These are phyloP conservation scores for Colletotrichum destructivum DNA, from an alignment of 2,329 filamentous ascomycete species.

Conservation along the genomic window DNA sequence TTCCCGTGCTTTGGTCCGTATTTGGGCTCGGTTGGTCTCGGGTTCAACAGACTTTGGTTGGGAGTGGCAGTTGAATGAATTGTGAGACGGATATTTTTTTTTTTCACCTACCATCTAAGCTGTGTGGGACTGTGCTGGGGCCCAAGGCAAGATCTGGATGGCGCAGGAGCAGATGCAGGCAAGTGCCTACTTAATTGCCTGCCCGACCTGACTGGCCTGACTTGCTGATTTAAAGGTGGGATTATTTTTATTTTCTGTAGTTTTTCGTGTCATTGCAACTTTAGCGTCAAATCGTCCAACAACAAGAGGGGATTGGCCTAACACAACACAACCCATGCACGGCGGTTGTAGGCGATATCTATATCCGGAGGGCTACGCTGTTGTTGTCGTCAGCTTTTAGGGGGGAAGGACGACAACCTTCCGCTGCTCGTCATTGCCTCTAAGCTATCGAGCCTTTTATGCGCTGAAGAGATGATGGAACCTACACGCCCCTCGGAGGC, in stretches of 20 bases:
- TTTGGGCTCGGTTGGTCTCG: conserved; percentile 2
- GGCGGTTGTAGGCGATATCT: background rate
- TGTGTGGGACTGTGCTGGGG: conserved; percentile 19
- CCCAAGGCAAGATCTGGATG: conserved; percentile 5
- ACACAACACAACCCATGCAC: background rate
- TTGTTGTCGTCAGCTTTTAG: no score
- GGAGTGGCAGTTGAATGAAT: background rate
- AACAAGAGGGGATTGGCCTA: no score
- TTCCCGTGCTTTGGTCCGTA: background rate
- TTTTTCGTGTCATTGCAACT: background rate
- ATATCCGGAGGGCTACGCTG: no score
- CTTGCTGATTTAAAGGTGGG: background rate
- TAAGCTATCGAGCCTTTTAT: background rate
- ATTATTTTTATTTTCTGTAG: background rate
- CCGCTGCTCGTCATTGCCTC: background rate
- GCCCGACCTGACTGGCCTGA: background rate
- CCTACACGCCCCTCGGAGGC: no score
- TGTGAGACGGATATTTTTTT: conserved; percentile 17
- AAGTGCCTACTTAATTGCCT: background rate
- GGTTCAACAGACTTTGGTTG: background rate
- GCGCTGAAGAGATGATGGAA: background rate
- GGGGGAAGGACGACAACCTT: background rate
- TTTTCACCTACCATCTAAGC: background rate
- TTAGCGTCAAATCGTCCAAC: background rate
- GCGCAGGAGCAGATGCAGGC: background rate